Evolutionary conservation across 2,329 filamentous ascomycete genomes (phyloP).

Genomic region (Ophiostoma populinum): DNA sequence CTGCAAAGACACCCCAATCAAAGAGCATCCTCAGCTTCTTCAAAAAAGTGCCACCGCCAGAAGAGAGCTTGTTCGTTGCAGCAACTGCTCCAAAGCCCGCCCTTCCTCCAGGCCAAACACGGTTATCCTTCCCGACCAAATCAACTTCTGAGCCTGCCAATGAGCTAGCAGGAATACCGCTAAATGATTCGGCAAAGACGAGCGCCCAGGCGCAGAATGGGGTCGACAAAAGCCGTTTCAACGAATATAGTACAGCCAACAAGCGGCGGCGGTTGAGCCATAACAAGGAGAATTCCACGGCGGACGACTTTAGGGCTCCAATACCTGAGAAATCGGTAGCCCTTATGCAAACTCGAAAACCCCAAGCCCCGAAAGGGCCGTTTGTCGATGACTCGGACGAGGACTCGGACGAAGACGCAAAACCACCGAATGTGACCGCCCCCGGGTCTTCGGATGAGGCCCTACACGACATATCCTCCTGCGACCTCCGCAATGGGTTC

Average conservation of each 20-base stretch:
- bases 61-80: conserved; percentile 38
- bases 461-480: too few species aligned
- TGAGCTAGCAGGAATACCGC: too few species aligned
- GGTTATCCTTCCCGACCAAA: neutral
- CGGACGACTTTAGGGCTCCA: neutral
- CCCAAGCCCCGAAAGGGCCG: conserved; percentile 25
- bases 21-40: conserved; percentile 60
- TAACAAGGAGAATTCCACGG: neutral
- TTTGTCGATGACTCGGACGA: conserved; percentile 42
- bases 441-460: too few species aligned
- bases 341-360: conserved; percentile 24
- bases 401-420: conserved; percentile 6
- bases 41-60: conserved; percentile 45
- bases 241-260: conserved; percentile 1
- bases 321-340: conserved; percentile 4
- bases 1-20: conserved; percentile 22
- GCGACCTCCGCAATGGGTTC: too few species aligned
- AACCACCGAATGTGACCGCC: too few species aligned
- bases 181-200: neutral
- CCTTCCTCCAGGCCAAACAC: neutral
- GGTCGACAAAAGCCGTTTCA: neutral
- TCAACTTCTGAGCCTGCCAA: too few species aligned
- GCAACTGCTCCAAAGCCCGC: neutral
- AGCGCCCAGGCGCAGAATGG: neutral
- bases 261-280: conserved; percentile 4